These are phyloP conservation scores for Podosphaera leucotricha DNA, from an alignment of 2,329 filamentous ascomycete genomes.

Conservation along the genomic window DNA sequence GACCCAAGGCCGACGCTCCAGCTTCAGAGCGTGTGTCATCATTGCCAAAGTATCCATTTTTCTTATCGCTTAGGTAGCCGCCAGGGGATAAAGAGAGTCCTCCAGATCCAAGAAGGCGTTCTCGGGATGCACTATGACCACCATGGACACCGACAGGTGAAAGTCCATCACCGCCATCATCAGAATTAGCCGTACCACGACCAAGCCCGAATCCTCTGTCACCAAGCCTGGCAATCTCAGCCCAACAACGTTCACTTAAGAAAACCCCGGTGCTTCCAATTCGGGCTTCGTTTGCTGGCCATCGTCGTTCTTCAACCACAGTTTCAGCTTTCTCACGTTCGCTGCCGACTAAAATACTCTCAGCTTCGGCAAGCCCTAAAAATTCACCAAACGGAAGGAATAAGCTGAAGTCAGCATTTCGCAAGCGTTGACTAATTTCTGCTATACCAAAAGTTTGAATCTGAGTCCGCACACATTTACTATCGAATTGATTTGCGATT, in stretches of 20 bases:
- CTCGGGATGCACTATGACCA: constrained; percentile 37
- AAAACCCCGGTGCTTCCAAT: constrained; percentile 87
- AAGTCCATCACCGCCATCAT: constrained; percentile 36
- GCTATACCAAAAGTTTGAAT: constrained; percentile 90
- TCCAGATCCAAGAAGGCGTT: constrained; percentile 27
- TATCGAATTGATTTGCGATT: constrained; percentile 97
- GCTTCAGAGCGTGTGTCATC: constrained; percentile 76
- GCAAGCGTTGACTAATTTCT: constrained; percentile 81
- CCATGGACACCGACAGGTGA: constrained; percentile 26
- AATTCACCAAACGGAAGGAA: constrained; percentile 95
- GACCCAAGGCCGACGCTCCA: constrained; percentile 71
- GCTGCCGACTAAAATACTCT: constrained; percentile 69
- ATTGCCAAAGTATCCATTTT: constrained; percentile 57
- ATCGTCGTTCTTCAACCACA: constrained; percentile 76
- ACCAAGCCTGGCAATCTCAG: constrained; percentile 57
- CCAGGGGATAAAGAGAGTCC: constrained; percentile 31
- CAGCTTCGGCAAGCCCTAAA: constrained; percentile 63
- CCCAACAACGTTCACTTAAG: constrained; percentile 86
- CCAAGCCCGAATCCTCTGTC: constrained; percentile 33
- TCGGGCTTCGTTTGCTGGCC: constrained; percentile 77
- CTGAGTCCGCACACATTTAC: constrained; percentile 88
- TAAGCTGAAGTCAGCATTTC: constrained; percentile 83
- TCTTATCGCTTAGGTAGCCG: constrained; percentile 49
- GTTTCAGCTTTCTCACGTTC: constrained; percentile 80
- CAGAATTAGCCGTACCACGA: constrained; percentile 30